phyloP scores from a whole-genome alignment of 108 stramenopile species.

The Cyclotella baltica region DNA sequence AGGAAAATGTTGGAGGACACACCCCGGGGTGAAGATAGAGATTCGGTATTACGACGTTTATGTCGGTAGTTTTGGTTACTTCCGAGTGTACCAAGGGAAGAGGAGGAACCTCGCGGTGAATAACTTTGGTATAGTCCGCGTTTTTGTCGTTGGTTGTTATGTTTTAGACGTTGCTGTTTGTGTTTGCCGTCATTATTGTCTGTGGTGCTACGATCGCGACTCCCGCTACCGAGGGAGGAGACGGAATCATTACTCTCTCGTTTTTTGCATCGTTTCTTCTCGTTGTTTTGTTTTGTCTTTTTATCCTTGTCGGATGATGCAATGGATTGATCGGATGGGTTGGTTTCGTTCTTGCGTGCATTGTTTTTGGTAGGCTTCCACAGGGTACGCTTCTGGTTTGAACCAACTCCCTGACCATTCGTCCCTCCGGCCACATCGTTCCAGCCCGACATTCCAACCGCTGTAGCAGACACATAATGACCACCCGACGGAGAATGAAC shows the following conservation, averaged over 20 bases:
- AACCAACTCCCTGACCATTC: background rate
- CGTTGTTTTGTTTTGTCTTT: constrained; percentile 6
- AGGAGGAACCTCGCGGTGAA: constrained; percentile 46
- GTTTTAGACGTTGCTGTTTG: background rate
- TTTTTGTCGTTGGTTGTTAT: constrained; percentile 33
- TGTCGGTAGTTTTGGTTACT: constrained; percentile 21
- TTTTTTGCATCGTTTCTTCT: constrained; percentile 42
- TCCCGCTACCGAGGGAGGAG: constrained; percentile 37
- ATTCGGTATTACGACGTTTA: constrained; percentile 44
- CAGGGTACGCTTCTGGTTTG: constrained; percentile 28
- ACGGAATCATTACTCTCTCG: constrained; percentile 47
- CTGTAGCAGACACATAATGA: background rate
- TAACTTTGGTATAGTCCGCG: constrained; percentile 44
- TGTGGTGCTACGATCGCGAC: constrained; percentile 22
- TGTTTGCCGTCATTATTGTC: constrained; percentile 15
- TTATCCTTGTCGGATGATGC: constrained; percentile 2
- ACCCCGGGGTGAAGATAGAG: background rate
- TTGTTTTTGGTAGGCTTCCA: constrained; percentile 31
- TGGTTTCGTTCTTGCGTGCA: background rate
- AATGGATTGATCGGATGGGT: background rate
- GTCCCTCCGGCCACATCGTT: background rate
- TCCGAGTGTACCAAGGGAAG: constrained; percentile 34
- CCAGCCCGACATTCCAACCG: background rate
- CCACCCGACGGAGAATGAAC: background rate
- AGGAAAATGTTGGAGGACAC: constrained; percentile 24